phyloP scores from a whole-genome alignment of 2,329 filamentous ascomycete genomes.

The Drechslerella coelobrocha region DNA sequence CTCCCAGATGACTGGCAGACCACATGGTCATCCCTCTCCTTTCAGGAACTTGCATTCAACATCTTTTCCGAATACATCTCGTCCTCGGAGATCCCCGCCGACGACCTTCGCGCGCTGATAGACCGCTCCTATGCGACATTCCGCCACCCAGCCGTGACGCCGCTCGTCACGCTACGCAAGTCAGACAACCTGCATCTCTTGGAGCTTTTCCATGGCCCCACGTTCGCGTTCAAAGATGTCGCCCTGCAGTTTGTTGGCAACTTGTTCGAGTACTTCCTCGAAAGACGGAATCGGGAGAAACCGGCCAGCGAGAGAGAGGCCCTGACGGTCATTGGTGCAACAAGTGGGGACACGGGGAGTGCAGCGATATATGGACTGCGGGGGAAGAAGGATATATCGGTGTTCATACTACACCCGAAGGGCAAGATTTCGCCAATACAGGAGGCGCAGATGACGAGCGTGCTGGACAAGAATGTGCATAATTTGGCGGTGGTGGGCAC shows the following conservation, averaged over 20 bases:
- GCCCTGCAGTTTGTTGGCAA: conserved; percentile 96
- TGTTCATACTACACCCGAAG: conserved; percentile 93
- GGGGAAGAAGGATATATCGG: conserved; percentile 94
- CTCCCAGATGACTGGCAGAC: conserved; percentile 70
- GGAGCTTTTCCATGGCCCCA: conserved; percentile 95
- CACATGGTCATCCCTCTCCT: conserved; percentile 78
- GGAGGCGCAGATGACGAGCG: conserved; percentile 96
- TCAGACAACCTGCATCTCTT: conserved; percentile 78
- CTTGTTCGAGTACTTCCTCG: conserved; percentile 86
- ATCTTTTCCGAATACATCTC: conserved; percentile 91
- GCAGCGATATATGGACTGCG: conserved; percentile 94
- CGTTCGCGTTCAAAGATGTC: conserved; percentile 93
- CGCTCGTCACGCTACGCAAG: conserved; percentile 76
- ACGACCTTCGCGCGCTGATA: conserved; percentile 83
- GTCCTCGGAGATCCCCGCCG: conserved; percentile 76
- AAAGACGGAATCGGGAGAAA: conserved; percentile 74
- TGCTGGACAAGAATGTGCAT: conserved; percentile 88
- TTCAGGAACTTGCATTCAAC: conserved; percentile 80
- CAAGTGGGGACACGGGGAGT: conserved; percentile 87
- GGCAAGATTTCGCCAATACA: conserved; percentile 90
- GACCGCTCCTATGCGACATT: conserved; percentile 87
- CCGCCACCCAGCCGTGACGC: conserved; percentile 77
- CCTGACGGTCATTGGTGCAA: conserved; percentile 84
- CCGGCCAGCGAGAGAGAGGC: conserved; percentile 67
- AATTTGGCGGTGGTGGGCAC: conserved; percentile 88